Base-by-base conservation (phyloP, 345 rosid species). In the Carallia brachiata region DNA sequence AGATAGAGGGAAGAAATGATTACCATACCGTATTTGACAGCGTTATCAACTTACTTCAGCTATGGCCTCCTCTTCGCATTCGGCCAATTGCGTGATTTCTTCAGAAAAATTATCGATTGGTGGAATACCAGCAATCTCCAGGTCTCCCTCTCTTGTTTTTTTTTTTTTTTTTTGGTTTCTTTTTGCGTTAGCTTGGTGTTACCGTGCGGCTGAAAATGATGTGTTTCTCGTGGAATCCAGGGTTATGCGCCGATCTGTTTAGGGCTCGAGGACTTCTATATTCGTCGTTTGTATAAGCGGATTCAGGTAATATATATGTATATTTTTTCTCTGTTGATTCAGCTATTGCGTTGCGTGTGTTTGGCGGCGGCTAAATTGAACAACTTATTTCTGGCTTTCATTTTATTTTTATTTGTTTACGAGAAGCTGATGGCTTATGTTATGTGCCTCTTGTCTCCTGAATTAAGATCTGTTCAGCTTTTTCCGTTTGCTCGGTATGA, bases 211-310 rank as follows among this genome's bases (percentile, higher is more conserved):
- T 31, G 34, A 37, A 18, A 7, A 23, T 37, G 53, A 28, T 36
- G 13, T 12, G 37, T 57, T 36, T 57, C 23, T 37, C 1, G 39
- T 61, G 48, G 6, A 36, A 53, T 62, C 57, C 63, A 94, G 90
- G 99, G 98, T 13, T 92, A 95, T 62, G 93, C 98, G 3, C 97
- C 98, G 64, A 95, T 95, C 86, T 92, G 96, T 66, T 71, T 90
- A 67, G 97, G 97, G 5, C 90, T 79, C 3, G 99, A 95, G 75
- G 98, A 92, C 81, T 95, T 95, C 86, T 90, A 95, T 77, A 82
- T 77, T 68, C 86, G 99, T 1, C 90, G 99, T 36, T 80, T 90
- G 60, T 95, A 85, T 79, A 91, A 77, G 66, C 92, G 97, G 36
- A 95, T 95, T 80, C 97, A 92, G 98, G 98, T 89, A 63, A 4